A percentile compares a stretch with the other conserved stretches of the same genome.
Evolutionary conservation across 2,329 filamentous ascomycete species (phyloP).

Genomic region (Arthroderma sp.): DNA sequence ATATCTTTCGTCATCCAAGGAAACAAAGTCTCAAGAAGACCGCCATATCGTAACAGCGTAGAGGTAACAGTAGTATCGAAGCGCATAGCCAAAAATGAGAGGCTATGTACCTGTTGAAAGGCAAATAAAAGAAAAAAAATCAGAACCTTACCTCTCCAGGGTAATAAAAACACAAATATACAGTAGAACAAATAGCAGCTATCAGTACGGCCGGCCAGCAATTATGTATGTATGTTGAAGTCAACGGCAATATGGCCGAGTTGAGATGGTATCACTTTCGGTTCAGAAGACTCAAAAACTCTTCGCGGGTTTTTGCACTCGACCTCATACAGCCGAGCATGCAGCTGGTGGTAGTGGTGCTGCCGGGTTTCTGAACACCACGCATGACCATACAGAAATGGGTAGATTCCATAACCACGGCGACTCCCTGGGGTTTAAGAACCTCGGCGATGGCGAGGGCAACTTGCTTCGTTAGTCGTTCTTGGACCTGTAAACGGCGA

Average conservation of each 20-base stretch:
- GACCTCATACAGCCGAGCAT: slow-evolving; percentile 93
- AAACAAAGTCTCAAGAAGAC: background rate
- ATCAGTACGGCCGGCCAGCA: too few species aligned
- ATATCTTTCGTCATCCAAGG: slow-evolving; percentile 1
- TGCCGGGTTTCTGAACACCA: slow-evolving; percentile 83
- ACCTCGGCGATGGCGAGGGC: slow-evolving; percentile 88
- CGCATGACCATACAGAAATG: slow-evolving; percentile 99
- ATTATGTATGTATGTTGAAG: too few species aligned
- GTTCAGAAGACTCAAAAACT: slow-evolving; percentile 77
- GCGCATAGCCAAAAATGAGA: background rate
- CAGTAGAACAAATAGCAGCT: too few species aligned
- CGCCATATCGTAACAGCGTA: background rate
- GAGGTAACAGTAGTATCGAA: background rate
- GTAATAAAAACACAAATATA: too few species aligned
- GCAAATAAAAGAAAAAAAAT: slow-evolving; percentile 1
- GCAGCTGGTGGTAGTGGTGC: slow-evolving; percentile 86
- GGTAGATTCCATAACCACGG: slow-evolving; percentile 92
- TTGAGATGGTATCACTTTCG: slow-evolving; percentile 22
- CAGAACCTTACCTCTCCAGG: background rate
- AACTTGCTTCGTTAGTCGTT: slow-evolving; percentile 90
- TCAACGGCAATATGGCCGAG: too few species aligned
- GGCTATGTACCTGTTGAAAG: slow-evolving; percentile 9
- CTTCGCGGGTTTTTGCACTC: slow-evolving; percentile 85
- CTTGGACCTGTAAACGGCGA: slow-evolving; percentile 85
- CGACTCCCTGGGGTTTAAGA: slow-evolving; percentile 83